Evolutionary conservation across 2,329 filamentous ascomycete genomes (phyloP).

Genomic region (Chrysoporthe deuterocubensis): DNA sequence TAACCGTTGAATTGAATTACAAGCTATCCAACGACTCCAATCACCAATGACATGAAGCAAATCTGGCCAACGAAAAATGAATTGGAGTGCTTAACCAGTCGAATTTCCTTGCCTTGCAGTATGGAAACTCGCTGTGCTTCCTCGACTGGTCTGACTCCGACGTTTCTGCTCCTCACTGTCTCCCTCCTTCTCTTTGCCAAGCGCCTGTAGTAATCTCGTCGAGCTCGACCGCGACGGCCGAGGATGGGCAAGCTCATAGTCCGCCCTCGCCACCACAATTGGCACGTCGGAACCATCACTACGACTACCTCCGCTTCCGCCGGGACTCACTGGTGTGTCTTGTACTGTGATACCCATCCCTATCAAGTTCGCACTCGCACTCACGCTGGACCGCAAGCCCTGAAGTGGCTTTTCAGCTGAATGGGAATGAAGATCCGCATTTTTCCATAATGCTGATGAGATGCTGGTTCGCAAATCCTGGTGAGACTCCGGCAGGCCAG

Average conservation of each 20-base stretch:
- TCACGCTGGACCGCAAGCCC: background rate
- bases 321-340: background rate
- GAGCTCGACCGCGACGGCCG: constrained; percentile 24
- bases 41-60: background rate
- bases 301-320: background rate
- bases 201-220: constrained; percentile 7
- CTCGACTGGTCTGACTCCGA: constrained; percentile 6
- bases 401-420: background rate
- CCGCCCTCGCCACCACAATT: constrained; percentile 21
- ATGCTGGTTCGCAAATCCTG: background rate
- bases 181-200: background rate
- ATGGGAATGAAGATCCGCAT: background rate
- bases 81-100: background rate
- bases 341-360: background rate
- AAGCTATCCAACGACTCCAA: background rate
- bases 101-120: constrained; percentile 17
- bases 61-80: background rate
- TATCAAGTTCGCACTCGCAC: background rate
- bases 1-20: background rate
- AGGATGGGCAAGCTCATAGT: constrained; percentile 23
- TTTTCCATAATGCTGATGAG: background rate
- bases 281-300: background rate
- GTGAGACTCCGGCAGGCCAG: background rate
- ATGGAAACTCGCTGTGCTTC: constrained; percentile 23
- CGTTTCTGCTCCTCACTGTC: background rate